phyloP scores from a whole-genome alignment of 306 rosid species.

The Dryas alaskensis region DNA sequence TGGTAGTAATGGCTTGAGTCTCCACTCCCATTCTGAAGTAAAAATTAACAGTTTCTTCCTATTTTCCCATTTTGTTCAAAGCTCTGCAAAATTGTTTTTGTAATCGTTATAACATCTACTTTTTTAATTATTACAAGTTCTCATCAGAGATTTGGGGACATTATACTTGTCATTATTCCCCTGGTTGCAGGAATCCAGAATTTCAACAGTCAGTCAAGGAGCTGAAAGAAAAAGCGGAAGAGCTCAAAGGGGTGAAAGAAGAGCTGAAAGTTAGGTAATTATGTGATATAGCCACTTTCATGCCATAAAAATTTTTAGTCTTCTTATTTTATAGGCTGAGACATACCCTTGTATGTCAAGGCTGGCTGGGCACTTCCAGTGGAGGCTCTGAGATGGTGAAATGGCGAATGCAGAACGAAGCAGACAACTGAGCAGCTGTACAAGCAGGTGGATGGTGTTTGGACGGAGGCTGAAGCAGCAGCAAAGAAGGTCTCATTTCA shows the following conservation, averaged over 20 bases:
- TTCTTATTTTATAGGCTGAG: slow-evolving; percentile 62
- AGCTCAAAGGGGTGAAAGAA: slow-evolving; percentile 72
- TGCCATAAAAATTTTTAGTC: slow-evolving; percentile 11
- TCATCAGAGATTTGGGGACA: neutral
- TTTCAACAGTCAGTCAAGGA: slow-evolving; percentile 76
- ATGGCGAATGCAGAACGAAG: slow-evolving; percentile 95
- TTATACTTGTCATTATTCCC: neutral
- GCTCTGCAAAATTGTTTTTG: neutral
- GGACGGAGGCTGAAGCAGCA: slow-evolving; percentile 84
- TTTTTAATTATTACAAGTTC: neutral
- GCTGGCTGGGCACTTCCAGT: slow-evolving; percentile 66
- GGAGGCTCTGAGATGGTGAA: slow-evolving; percentile 86
- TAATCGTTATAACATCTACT: neutral
- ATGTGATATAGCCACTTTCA: slow-evolving; percentile 14
- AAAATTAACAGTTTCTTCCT: neutral
- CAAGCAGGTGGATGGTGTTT: slow-evolving; percentile 82
- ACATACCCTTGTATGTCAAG: slow-evolving; percentile 98
- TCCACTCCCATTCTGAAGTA: neutral
- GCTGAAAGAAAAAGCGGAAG: slow-evolving; percentile 73
- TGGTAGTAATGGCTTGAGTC: neutral
- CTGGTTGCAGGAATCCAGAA: slow-evolving; percentile 56
- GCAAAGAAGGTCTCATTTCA: slow-evolving; percentile 66
- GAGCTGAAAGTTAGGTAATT: slow-evolving; percentile 71
- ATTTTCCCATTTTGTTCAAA: neutral
- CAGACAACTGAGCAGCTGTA: slow-evolving; percentile 82